A percentile compares a stretch with the other conserved stretches of the same genome.
These are phyloP conservation scores for Cordyceps tenuipes DNA, from an alignment of 2,329 filamentous ascomycete genomes.

Conservation along the genomic window DNA sequence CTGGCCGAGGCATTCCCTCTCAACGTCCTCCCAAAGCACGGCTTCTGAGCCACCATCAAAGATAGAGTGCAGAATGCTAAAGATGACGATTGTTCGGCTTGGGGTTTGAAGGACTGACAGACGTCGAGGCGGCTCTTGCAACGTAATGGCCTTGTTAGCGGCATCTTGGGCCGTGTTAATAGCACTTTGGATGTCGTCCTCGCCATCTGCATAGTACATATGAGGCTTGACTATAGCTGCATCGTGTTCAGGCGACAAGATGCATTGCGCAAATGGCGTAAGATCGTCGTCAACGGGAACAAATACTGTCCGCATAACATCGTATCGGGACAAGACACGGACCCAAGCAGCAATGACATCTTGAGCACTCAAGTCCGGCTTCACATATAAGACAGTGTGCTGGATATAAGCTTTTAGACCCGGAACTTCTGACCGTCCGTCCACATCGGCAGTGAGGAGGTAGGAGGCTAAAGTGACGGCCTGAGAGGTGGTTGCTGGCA, in stretches of 20 bases:
- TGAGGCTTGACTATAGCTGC: background rate
- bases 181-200: background rate
- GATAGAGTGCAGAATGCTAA: background rate
- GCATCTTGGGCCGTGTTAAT: background rate
- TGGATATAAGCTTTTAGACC: background rate
- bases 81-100: background rate
- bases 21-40: slow-evolving; percentile 1
- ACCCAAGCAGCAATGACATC: background rate
- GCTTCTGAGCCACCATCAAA: slow-evolving; percentile 1
- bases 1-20: background rate
- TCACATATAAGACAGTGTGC: background rate
- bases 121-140: background rate
- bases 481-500: background rate
- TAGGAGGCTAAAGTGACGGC: background rate
- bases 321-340: slow-evolving; percentile 1
- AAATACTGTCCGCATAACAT: background rate
- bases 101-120: background rate
- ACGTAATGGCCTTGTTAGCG: background rate
- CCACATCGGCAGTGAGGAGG: background rate
- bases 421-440: background rate
- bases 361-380: background rate
- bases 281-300: slow-evolving; percentile 1
- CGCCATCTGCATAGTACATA: background rate
- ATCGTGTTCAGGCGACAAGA: background rate
- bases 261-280: background rate